A percentile compares a stretch with the other conserved stretches of the same genome.
Conservation (phyloP, 2,329 filamentous ascomycete species). For the Fusarium anguioides region DNA sequence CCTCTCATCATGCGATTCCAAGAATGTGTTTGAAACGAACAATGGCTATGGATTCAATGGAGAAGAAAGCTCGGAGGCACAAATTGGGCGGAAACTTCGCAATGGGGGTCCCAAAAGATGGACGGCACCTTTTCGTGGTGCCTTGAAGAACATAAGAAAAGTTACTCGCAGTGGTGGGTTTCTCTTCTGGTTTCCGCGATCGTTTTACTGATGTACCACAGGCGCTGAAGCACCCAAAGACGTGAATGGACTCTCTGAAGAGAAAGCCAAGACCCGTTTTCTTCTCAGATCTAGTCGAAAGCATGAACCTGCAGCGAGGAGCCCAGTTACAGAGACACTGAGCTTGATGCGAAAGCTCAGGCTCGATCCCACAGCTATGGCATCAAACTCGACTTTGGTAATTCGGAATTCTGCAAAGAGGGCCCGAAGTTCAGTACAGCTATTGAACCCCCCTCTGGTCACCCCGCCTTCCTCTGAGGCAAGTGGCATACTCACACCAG, state of each 20-base stretch:
- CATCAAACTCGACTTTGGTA: conserved; percentile 47
- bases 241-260: neutral
- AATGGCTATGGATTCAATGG: conserved; percentile 9
- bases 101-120: conserved; percentile 48
- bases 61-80: conserved; percentile 11
- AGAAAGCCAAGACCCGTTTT: conserved; percentile 6
- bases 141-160: conserved; percentile 49
- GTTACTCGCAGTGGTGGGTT: conserved; percentile 44
- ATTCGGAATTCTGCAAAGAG: conserved; percentile 38
- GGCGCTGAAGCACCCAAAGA: conserved; percentile 42
- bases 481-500: conserved; percentile 42
- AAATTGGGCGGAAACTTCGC: conserved; percentile 40
- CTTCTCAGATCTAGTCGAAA: neutral
- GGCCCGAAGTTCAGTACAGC: conserved; percentile 44
- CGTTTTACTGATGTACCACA: conserved; percentile 18
- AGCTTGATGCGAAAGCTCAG: conserved; percentile 41
- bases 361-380: conserved; percentile 39
- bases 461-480: conserved; percentile 45
- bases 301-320: conserved; percentile 28
- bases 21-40: conserved; percentile 12
- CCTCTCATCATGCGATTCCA: conserved; percentile 27
- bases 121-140: conserved; percentile 51
- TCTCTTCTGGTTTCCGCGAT: neutral
- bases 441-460: conserved; percentile 30
- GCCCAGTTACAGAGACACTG: conserved; percentile 40